Evolutionary conservation across 2,329 filamentous ascomycete genomes (phyloP), one percentile per base, ranked within the genome.

Genomic region (Ramularia endophylla): DNA sequence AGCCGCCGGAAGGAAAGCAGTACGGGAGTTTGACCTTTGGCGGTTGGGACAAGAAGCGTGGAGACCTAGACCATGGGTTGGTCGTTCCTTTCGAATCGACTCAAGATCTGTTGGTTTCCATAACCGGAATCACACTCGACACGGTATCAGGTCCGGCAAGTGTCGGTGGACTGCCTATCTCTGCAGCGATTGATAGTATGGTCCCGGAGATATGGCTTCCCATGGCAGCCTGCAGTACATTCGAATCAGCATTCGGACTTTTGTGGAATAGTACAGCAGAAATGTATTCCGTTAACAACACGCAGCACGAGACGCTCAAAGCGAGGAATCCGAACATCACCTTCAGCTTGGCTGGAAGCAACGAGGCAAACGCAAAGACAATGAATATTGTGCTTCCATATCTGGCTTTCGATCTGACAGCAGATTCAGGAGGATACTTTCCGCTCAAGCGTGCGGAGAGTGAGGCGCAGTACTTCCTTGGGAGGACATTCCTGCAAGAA

Each of bases 141-240:
- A 34, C 11, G 11, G 4, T 20, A 8, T 34, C 32, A 7, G 17
- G n/a, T 8, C 17, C 17, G n/a, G 8, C 11, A n/a, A 18, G 15
- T 7, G 17, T 11, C 5, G 18, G 7, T 25, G 32, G 13, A 17
- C 20, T 34, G 18, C 19, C 25, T 3, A 41, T 38, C 22, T 45
- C 17, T 39, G 37, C 32, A 20, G 34, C 52, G 37, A 58, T 68
- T 38, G 63, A 67, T 44, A 62, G 62, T 2, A 50, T 63, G 8
- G 54, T 67, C 2, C 48, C 65, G 1, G 57, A 68, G 8, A 61
- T 69, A 15, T 69, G 66, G 65, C 57, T 70, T 5, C 65, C 66
- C 2, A 28, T 43, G 2, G 55, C 55, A 13, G 55, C 54, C 2
- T 65, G 63, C 47, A 38, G 57, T 11, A 34, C 47, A 3, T 67